Conservation (phyloP, 257 asterid genomes). For the Solanum ossicruentum region DNA sequence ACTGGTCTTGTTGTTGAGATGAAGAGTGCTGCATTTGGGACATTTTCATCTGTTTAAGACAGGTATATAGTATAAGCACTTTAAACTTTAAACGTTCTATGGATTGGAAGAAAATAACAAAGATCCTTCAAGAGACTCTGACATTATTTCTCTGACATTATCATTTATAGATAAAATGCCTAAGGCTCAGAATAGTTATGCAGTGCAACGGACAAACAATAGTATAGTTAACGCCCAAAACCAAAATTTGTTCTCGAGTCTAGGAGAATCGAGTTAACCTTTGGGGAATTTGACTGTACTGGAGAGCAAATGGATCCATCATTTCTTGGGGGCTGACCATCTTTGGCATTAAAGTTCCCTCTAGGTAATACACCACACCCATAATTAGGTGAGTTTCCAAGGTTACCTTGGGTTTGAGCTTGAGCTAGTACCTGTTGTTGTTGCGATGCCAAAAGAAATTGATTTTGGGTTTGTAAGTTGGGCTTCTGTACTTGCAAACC, state of each 20-base stretch:
- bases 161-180: background rate
- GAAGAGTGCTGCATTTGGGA: conserved; percentile 42
- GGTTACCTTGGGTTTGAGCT: conserved; percentile 85
- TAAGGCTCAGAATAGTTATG: background rate
- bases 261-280: conserved; percentile 31
- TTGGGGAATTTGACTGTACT: conserved; percentile 84
- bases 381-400: conserved; percentile 51
- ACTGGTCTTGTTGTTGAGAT: conserved; percentile 43
- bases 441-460: conserved; percentile 2
- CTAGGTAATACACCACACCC: conserved; percentile 88
- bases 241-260: background rate
- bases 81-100: background rate
- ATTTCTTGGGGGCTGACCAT: conserved; percentile 85
- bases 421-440: conserved; percentile 53
- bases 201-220: background rate
- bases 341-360: conserved; percentile 68
- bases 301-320: conserved; percentile 98
- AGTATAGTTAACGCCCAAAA: background rate
- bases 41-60: conserved; percentile 31
- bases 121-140: background rate
- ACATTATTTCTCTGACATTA: background rate
- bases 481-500: conserved; percentile 84
- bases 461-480: conserved; percentile 58
- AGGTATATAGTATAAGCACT: background rate
- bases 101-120: background rate